phyloP scores from a whole-genome alignment of 2,329 filamentous ascomycete species.

The Colletotrichum sp. region DNA sequence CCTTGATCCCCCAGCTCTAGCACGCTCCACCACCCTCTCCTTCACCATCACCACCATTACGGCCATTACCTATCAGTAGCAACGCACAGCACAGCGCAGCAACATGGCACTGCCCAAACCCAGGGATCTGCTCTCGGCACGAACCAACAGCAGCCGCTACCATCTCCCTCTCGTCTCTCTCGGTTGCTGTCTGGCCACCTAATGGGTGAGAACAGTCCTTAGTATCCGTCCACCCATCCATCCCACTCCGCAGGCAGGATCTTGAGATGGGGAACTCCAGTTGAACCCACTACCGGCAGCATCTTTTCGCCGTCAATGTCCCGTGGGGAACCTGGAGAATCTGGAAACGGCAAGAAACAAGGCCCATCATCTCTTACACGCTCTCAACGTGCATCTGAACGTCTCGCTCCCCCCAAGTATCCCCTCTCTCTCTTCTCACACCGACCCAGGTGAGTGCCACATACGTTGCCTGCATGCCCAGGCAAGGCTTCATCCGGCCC shows the following conservation, averaged over 20 bases:
- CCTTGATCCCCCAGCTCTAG: not conserved
- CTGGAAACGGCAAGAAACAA: not conserved
- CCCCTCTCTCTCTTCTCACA: not conserved
- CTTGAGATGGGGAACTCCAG: not conserved
- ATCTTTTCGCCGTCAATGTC: not conserved
- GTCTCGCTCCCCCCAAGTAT: not conserved
- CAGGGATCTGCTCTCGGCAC: not conserved
- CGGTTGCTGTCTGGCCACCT: not conserved
- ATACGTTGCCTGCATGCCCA: slow-evolving; percentile 14
- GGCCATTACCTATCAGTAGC: not conserved
- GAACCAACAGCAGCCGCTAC: not conserved
- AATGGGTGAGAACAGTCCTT: not conserved
- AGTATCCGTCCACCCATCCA: not conserved
- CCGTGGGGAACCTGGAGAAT: not conserved
- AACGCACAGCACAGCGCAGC: slow-evolving; percentile 1
- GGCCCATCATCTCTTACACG: not conserved
- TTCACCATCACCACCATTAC: not conserved
- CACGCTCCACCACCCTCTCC: not conserved
- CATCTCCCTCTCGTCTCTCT: not conserved
- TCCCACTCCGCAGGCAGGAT: not conserved
- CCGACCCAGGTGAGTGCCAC: not conserved
- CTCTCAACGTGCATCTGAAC: not conserved
- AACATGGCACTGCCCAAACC: not conserved
- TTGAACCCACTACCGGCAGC: not conserved
- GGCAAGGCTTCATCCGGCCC: slow-evolving; percentile 7